Conservation (phyloP, 2,329 filamentous ascomycete species). For the Aphanocladium album region DNA sequence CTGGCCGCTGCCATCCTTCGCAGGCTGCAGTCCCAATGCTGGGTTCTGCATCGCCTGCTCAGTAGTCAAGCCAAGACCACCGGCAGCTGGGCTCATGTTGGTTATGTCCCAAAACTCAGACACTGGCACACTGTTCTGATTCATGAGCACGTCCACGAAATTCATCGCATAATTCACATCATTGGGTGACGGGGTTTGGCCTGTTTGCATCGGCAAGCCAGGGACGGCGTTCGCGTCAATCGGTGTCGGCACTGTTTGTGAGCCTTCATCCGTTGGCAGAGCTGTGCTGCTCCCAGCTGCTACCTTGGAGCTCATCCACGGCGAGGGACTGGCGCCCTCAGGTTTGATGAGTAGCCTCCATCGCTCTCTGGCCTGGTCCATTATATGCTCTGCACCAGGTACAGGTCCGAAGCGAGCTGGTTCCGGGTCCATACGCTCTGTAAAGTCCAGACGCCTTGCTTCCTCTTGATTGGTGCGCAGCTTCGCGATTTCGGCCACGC, state of each 20-base stretch:
- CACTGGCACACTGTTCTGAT: conserved; percentile 1
- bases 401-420: conserved; percentile 44
- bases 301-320: conserved; percentile 2
- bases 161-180: conserved; percentile 6
- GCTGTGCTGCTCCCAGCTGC: conserved; percentile 15
- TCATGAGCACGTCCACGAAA: not conserved
- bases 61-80: conserved; percentile 4
- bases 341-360: conserved; percentile 47
- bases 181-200: not conserved
- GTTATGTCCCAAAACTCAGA: conserved; percentile 11
- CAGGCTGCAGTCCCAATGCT: conserved; percentile 19
- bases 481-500: conserved; percentile 45
- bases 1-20: conserved; percentile 31
- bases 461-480: conserved; percentile 44
- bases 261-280: not conserved
- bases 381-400: conserved; percentile 40
- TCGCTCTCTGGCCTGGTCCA: conserved; percentile 41
- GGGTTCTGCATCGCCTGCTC: conserved; percentile 19
- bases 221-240: no score
- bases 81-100: not conserved
- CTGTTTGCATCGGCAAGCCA: not conserved
- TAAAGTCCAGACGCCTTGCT: conserved; percentile 43
- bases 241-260: not conserved
- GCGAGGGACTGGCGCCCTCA: conserved; percentile 21
- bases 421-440: conserved; percentile 40